Evolutionary conservation across 495 filamentous ascomycete species (phyloP), one percentile per base, ranked within the genome.

Genomic region (Astrocystis sublimbata): DNA sequence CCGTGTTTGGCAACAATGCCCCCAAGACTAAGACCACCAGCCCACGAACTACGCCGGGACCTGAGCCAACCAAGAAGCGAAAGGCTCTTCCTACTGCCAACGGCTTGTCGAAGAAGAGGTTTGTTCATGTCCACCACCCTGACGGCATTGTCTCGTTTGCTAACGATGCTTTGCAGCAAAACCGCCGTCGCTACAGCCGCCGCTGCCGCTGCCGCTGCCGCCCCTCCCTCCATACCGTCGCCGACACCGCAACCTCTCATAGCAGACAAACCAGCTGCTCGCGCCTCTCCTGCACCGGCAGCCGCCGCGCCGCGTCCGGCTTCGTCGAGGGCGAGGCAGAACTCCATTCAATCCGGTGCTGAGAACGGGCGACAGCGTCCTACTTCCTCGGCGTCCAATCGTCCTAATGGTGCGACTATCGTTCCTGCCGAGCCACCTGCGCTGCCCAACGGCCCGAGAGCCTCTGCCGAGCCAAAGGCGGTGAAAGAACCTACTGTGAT

Each of bases 61-160:
- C 81, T 6, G 90, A 92, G 57, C 75, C 73, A 35, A 65, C 75
- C 3, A 83, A 82, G 67, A 92, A 91, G 80, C 88, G 90, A 70
- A 86, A 89, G 68, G 80, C 84, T 51, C 84, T 89, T 10, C 85
- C 86, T 13, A 85, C 86, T 3, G 80, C 80, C 13, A 82, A 86
- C 40, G 81, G 81, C 42, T 79, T 81, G 55, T 79, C 84, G 43
- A 89, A 90, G 74, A 92, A 91, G 77, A 91, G 85, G 89, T 89
- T 80, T 68, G 84, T 71, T 23, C 41, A 15, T 12, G 58, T 36
- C 33, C 46, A 21, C 49, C 46, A 45, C 58, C 46, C 46, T 40
- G 13, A 23, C 15, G 35, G 6, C 6, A 13, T 13, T 43, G 28
- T 4, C 10, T 46, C 7, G 10, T 12, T 62, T 36, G 43, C 64